Percentiles rank a stretch among this genome's conserved stretches.
Conservation (phyloP, 805 yeast genomes). For the Candida chauliodis region DNA sequence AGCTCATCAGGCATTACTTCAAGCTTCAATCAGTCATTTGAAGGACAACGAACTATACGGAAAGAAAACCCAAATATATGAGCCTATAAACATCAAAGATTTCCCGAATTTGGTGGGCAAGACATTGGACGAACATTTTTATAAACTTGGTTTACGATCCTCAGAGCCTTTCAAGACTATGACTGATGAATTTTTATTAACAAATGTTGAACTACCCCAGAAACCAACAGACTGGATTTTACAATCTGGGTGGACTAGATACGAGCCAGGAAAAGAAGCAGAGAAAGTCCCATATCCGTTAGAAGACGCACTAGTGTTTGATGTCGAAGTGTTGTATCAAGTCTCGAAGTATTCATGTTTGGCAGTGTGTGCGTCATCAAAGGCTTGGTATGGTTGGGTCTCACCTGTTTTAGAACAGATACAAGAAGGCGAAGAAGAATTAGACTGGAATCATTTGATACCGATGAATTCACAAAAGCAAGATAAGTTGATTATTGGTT, state of each 20-base stretch:
- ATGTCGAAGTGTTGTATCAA: slow-evolving; percentile 83
- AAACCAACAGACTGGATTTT: slow-evolving; percentile 44
- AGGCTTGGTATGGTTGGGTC: slow-evolving; percentile 94
- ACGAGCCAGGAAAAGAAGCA: slow-evolving; percentile 54
- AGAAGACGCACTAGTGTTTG: slow-evolving; percentile 76
- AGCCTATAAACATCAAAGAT: slow-evolving; percentile 53
- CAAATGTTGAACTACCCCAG: slow-evolving; percentile 31
- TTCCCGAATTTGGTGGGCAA: slow-evolving; percentile 75
- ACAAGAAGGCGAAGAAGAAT: background rate
- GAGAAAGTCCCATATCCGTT: slow-evolving; percentile 60
- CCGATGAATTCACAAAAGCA: slow-evolving; percentile 57
- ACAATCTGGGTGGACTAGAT: slow-evolving; percentile 79
- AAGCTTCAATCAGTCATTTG: slow-evolving; percentile 60
- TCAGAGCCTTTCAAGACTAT: slow-evolving; percentile 58
- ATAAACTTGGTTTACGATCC: slow-evolving; percentile 57
- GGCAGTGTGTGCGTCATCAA: slow-evolving; percentile 72
- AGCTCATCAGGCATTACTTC: slow-evolving; percentile 32
- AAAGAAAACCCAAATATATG: slow-evolving; percentile 59
- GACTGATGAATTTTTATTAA: slow-evolving; percentile 35
- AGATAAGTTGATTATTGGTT: slow-evolving; percentile 72
- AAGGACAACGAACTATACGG: slow-evolving; percentile 65
- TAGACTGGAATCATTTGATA: slow-evolving; percentile 59
- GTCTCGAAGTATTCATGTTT: slow-evolving; percentile 69
- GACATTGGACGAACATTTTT: slow-evolving; percentile 83
- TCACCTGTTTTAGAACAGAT: slow-evolving; percentile 63